Percentiles rank a stretch among this genome's conserved stretches.
These are phyloP conservation scores for Leishmania martiniquensis DNA, from an alignment of 208 protist genomes.

Conservation along the genomic window DNA sequence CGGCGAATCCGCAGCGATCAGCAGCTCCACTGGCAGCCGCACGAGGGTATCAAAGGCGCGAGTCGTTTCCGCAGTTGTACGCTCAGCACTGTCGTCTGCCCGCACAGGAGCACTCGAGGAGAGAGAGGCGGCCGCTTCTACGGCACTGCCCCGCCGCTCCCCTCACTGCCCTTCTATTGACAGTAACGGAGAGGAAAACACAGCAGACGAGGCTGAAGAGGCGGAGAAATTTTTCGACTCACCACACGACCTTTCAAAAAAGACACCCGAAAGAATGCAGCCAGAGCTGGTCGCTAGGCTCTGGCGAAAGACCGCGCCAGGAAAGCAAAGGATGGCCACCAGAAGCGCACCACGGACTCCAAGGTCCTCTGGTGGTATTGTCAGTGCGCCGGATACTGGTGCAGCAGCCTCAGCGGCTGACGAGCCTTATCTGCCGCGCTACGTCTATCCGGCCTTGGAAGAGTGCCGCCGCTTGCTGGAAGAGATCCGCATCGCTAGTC, in stretches of 20 bases:
- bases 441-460: slow-evolving; percentile 30
- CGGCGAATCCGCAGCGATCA: background rate
- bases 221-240: background rate
- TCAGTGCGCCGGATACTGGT: background rate
- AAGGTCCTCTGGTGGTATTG: background rate
- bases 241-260: background rate
- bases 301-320: background rate
- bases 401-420: background rate
- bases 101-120: background rate
- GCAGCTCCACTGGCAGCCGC: background rate
- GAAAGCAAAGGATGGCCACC: background rate
- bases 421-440: background rate
- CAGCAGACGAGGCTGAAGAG: background rate
- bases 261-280: background rate
- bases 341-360: background rate
- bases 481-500: slow-evolving; percentile 29
- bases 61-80: background rate
- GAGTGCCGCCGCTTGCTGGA: slow-evolving; percentile 31
- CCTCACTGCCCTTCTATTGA: background rate
- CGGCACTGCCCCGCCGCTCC: background rate
- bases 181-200: background rate
- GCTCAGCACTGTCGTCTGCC: background rate
- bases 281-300: background rate
- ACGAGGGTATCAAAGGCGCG: background rate
- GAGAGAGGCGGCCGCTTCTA: background rate